Evolutionary conservation across 176 grass and related monocot genomes (phyloP), one percentile per base, ranked within the genome.

Genomic region (Triticum dicoccoides): DNA sequence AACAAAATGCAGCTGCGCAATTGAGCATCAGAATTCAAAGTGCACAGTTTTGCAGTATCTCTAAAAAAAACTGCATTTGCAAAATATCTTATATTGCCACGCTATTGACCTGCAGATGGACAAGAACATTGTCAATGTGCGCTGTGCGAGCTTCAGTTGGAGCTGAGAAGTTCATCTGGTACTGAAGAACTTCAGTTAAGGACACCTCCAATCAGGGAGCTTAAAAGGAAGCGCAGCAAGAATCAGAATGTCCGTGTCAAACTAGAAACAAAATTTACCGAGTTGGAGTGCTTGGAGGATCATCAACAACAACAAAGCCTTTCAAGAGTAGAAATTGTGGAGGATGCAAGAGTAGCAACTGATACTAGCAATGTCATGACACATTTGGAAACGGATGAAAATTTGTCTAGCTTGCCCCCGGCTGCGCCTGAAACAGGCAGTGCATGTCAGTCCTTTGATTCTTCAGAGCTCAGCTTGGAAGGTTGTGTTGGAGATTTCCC

Each of bases 91-190:
- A 79, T 34, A 34, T 44, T 74, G 9, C 15, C 11, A 30, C 76
- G 20, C 20, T 83, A 29, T 76, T 20, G 30, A 38, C 66, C 32
- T 72, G 21, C 79, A 97, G 92, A 88, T 97, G 92, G 92, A 35
- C 75, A 39, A 89, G 95, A 84, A 86, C 90, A 82, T 83, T 97
- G 69, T 72, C 92, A 33, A 95, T 97, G 95, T 84, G 87, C 90
- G 47, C 89, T 97, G 4, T 97, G 95, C 27, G 56, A 87, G 74
- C 88, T 97, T 80, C 92, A 94, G 25, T 61, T 72, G 18, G 88
- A 94, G 73, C 70, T 91, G 63, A 87, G 74, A 65, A 7, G 4
- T 56, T 68, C 65, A 42, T 78, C 66, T 54, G 42, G 35, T 20
- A 27, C 41, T 12, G 74, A 69, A 70, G 58, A 86, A 74, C 83